Evolutionary conservation across 805 yeast species (phyloP).

Genomic region (Metschnikowia koreensis): DNA sequence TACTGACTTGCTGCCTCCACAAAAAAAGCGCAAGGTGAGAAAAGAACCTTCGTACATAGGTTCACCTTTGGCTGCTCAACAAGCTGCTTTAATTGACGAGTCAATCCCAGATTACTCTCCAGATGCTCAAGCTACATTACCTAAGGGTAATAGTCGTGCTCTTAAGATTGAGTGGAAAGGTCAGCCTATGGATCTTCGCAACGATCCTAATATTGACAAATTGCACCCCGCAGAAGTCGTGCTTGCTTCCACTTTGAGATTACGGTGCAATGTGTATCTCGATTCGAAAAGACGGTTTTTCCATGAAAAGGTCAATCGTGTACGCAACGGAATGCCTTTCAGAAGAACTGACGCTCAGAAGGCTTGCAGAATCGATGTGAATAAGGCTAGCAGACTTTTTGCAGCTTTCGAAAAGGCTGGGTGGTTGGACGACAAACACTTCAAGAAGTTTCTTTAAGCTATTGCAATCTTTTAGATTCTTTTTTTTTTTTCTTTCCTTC

Average conservation of each 20-base stretch:
- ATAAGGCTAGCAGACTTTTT: constrained; percentile 87
- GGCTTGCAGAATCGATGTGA: constrained; percentile 95
- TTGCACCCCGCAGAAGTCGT: constrained; percentile 90
- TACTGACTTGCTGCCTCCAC: constrained; percentile 27
- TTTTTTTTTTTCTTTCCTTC: not conserved
- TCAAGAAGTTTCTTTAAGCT: constrained; percentile 27
- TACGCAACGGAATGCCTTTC: constrained; percentile 70
- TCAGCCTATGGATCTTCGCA: constrained; percentile 85
- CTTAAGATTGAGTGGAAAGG: constrained; percentile 97
- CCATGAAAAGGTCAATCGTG: constrained; percentile 80
- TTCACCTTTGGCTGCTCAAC: constrained; percentile 40
- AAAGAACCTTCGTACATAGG: constrained; percentile 28
- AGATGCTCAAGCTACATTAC: constrained; percentile 52
- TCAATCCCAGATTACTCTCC: constrained; percentile 85
- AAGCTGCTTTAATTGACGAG: constrained; percentile 60
- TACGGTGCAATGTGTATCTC: constrained; percentile 82
- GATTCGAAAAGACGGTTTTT: constrained; percentile 71
- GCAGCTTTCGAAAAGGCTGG: constrained; percentile 91
- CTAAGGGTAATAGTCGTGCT: constrained; percentile 62
- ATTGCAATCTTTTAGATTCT: not conserved
- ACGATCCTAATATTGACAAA: constrained; percentile 68
- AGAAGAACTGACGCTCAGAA: constrained; percentile 97
- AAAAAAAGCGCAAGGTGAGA: constrained; percentile 42
- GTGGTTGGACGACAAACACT: constrained; percentile 80
- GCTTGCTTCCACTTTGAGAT: constrained; percentile 82